phyloP scores from a whole-genome alignment of 768 basidiomycete species.

The Phaffia australis region DNA sequence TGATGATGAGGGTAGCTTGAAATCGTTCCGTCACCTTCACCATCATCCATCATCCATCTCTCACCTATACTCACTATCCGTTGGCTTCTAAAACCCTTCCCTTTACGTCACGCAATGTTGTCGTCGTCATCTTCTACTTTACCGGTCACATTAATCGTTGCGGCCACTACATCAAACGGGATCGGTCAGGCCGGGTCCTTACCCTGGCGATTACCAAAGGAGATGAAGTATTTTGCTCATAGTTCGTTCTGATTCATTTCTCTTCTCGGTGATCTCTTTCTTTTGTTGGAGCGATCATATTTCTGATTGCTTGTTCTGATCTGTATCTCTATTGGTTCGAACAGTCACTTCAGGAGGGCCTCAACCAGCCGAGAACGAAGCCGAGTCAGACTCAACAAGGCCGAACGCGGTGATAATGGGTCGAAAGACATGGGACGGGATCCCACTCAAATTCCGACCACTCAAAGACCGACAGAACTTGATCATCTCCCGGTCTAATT shows the following conservation, averaged over 20 bases:
- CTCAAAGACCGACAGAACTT: conserved; percentile 64
- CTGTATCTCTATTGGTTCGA: not conserved
- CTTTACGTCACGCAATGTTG: not conserved
- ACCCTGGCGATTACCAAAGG: conserved; percentile 79
- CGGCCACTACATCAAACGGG: conserved; percentile 73
- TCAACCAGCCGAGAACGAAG: not conserved
- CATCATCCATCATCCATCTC: too few species aligned
- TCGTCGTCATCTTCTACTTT: not conserved
- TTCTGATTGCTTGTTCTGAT: not conserved
- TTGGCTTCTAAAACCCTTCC: too few species aligned
- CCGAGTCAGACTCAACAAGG: conserved; percentile 13
- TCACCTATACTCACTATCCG: too few species aligned
- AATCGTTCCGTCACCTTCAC: too few species aligned
- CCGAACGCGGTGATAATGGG: conserved; percentile 87
- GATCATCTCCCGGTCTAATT: conserved; percentile 43
- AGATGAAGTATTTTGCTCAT: conserved; percentile 85
- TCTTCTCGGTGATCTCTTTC: too few species aligned
- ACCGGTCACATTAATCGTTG: conserved; percentile 74
- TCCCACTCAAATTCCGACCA: conserved; percentile 73
- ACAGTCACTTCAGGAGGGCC: conserved; percentile 2
- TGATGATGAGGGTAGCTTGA: too few species aligned
- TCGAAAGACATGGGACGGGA: conserved; percentile 94
- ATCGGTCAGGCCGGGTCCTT: conserved; percentile 67
- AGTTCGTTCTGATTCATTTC: conserved; percentile 46
- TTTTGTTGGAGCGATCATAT: not conserved